These are phyloP conservation scores for Olyra latifolia DNA, from an alignment of 176 grass and related monocot genomes.

Conservation along the genomic window DNA sequence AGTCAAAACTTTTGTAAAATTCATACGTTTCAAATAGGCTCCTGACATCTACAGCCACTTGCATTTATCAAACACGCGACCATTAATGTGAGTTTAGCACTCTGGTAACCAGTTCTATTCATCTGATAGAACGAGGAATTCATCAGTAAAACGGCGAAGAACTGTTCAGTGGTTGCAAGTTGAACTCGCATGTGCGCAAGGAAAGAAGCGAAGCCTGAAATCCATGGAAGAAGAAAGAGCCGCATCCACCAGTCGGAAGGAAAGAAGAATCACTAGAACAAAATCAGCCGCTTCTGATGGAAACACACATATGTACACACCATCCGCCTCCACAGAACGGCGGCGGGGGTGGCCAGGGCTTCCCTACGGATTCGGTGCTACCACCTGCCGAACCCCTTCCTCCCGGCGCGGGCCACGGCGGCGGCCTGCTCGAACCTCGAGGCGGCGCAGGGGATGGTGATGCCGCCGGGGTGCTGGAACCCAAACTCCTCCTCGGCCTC, in stretches of 20 bases:
- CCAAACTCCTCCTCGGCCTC: conserved; percentile 96
- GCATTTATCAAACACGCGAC: no score
- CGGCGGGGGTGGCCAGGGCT: not conserved
- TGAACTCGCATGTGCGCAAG: not conserved
- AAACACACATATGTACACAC: conserved; percentile 44
- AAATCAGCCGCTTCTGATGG: conserved; percentile 32
- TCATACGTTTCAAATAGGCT: no score
- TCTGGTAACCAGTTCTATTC: no score
- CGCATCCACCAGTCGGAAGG: not conserved
- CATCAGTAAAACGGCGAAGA: not conserved
- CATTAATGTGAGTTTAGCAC: no score
- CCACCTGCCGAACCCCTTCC: conserved; percentile 45
- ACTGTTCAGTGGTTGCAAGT: not conserved
- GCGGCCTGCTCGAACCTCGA: conserved; percentile 67
- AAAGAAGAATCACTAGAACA: conserved; percentile 22
- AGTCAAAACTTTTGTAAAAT: no score
- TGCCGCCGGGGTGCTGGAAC: conserved; percentile 86
- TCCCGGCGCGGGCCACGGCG: conserved; percentile 48
- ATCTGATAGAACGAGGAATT: no score
- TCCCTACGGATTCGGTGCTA: not conserved
- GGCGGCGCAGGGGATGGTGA: conserved; percentile 91
- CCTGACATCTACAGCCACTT: no score
- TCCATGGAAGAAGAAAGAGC: not conserved
- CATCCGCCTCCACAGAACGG: not conserved
- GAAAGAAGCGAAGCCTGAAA: not conserved